Conservation (phyloP, 495 filamentous ascomycete species). For the Opeltia flavorubescens region DNA sequence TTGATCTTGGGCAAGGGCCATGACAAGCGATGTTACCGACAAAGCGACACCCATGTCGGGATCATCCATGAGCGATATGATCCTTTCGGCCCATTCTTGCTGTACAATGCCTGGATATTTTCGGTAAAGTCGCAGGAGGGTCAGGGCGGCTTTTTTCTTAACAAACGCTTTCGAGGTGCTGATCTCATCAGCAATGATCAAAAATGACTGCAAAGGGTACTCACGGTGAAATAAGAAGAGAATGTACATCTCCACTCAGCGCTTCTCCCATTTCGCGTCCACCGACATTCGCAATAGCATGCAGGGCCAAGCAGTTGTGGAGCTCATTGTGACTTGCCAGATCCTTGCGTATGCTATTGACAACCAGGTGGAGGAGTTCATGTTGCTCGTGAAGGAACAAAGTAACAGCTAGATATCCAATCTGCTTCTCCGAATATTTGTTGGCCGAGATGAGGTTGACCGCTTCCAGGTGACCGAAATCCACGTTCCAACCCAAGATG, state of each 20-base stretch:
- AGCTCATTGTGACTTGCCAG: constrained; percentile 88
- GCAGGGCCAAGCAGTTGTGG: constrained; percentile 93
- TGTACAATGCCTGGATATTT: constrained; percentile 89
- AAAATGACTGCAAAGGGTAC: constrained; percentile 20
- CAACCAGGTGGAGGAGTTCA: constrained; percentile 86
- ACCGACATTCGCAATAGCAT: constrained; percentile 97
- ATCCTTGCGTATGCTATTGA: constrained; percentile 98
- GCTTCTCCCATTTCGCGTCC: constrained; percentile 95
- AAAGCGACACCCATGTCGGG: constrained; percentile 85
- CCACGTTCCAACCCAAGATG: constrained; percentile 97
- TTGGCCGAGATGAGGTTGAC: constrained; percentile 92
- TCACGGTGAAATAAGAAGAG: constrained; percentile 88
- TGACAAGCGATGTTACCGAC: constrained; percentile 91
- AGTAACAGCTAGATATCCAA: constrained; percentile 95
- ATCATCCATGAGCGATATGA: constrained; percentile 98
- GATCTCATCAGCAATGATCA: constrained; percentile 10
- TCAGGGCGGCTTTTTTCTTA: constrained; percentile 97
- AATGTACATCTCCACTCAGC: constrained; percentile 81
- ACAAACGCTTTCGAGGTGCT: constrained; percentile 96
- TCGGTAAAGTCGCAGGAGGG: constrained; percentile 86
- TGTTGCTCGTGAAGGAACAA: constrained; percentile 95
- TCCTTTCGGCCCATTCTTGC: constrained; percentile 91
- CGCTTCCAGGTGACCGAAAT: constrained; percentile 96
- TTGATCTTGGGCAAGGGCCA: constrained; percentile 88
- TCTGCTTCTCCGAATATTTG: constrained; percentile 99